Base-by-base conservation (phyloP, 106 monocot species). In the Chionographis japonica region DNA sequence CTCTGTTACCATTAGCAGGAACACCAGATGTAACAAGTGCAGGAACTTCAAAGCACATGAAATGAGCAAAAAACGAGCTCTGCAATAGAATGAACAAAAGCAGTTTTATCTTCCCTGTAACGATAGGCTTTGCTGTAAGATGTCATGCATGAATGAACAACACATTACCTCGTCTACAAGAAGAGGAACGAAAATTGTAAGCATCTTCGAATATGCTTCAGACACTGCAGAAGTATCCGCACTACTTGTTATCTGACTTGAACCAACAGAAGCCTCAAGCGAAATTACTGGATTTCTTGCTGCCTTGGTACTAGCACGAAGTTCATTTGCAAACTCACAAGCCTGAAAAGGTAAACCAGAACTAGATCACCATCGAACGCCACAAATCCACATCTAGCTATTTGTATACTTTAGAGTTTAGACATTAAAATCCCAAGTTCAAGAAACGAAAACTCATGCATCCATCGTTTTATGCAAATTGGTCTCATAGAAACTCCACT, bases 51-150 rank as follows among this genome's bases (percentile, higher is more conserved):
- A 98, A 98, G 72, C 98, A 98, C 98, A 98, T 93, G 62, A 98
- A 98, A 80, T 93, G 98, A 73, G 90, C 83, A 74, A 98, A 90
- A 54, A 98, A 98, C 17, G 98, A 85, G 72, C 98, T 98, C 98
- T 98, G 79, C 62, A 67, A 55, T 14, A 65, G 17, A 14, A 52
- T 17, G 11, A 36, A 58, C 38, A 38, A 60, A 49, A 65, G 13
- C 8, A 55, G 11, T 70, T 38, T 46, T 62, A 78, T n/a, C 54
- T 41, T 42, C 35, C 58, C 11, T 57, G 4, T 7, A 50, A 52
- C 52, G 12, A 15, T 63, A 40, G 6, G 49, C 37, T 62, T 60
- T 19, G 50, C 10, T 56, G 54, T 36, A 27, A 54, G 38, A 74
- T 69, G 1, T 1, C 20, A 77, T 38, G 14, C 19, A 72, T 15